phyloP scores from a whole-genome alignment of 208 protist genomes.

The Endotrypanum monterogeii region DNA sequence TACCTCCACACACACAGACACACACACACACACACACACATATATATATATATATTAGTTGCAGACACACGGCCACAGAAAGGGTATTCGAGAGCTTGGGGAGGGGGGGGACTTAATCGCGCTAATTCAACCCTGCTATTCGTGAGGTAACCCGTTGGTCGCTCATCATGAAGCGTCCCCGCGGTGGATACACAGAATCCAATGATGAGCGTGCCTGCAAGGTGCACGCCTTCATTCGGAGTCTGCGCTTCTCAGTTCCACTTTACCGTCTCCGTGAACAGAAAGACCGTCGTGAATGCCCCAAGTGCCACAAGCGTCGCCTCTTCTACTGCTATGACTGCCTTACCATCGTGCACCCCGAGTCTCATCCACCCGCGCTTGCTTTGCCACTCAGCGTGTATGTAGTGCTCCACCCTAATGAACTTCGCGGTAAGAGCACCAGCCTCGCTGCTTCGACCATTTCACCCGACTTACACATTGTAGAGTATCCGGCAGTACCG shows the following conservation, averaged over 20 bases:
- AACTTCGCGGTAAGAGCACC: constrained; percentile 92
- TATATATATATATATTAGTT: background rate
- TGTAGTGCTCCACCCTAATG: constrained; percentile 87
- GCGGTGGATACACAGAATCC: constrained; percentile 66
- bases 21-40: background rate
- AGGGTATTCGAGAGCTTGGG: background rate
- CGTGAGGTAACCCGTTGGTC: background rate
- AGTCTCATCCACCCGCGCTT: constrained; percentile 77
- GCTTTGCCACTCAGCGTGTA: constrained; percentile 82
- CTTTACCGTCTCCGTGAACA: constrained; percentile 59
- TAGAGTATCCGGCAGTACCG: constrained; percentile 74
- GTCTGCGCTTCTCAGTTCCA: constrained; percentile 73
- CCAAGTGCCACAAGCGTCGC: constrained; percentile 72
- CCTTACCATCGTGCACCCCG: constrained; percentile 80
- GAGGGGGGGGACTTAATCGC: background rate
- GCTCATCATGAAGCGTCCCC: constrained; percentile 63
- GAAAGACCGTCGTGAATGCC: constrained; percentile 65
- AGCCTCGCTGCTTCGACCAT: constrained; percentile 91
- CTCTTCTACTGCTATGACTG: constrained; percentile 93
- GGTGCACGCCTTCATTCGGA: constrained; percentile 69
- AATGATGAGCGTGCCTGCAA: constrained; percentile 52
- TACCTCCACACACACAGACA: background rate
- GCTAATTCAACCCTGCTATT: background rate
- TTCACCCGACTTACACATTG: constrained; percentile 84
- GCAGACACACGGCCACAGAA: no score